phyloP scores from a whole-genome alignment of 2,329 filamentous ascomycete species.

The Amauroascus niger region DNA sequence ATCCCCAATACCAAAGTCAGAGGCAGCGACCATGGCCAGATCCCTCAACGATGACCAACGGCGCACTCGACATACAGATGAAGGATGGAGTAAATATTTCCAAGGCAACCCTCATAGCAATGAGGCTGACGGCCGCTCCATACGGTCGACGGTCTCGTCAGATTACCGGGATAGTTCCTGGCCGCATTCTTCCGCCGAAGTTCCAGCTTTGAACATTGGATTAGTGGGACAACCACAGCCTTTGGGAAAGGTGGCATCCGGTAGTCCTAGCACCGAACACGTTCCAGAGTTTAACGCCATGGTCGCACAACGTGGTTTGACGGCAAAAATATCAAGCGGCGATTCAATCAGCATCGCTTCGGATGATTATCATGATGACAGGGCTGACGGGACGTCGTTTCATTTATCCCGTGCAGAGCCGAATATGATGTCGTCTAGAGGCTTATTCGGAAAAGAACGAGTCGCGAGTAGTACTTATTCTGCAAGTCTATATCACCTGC shows the following conservation, averaged over 20 bases:
- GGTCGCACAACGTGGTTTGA: constrained; percentile 32
- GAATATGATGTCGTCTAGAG: constrained; percentile 16
- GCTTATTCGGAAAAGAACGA: constrained; percentile 24
- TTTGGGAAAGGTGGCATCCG: constrained; percentile 32
- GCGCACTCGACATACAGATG: constrained; percentile 36
- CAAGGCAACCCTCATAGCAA: constrained; percentile 25
- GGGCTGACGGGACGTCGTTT: constrained; percentile 1
- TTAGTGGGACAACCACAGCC: constrained; percentile 33
- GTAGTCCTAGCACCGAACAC: constrained; percentile 37
- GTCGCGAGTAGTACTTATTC: constrained; percentile 37
- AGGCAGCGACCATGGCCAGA: neutral
- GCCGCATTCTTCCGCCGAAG: constrained; percentile 28
- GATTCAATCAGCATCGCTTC: constrained; percentile 33
- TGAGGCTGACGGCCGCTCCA: constrained; percentile 13
- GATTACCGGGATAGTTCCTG: constrained; percentile 34
- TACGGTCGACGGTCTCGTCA: constrained; percentile 24
- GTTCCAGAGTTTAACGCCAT: constrained; percentile 24
- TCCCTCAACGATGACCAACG: neutral
- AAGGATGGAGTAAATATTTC: constrained; percentile 44
- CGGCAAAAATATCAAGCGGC: constrained; percentile 37
- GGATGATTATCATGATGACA: constrained; percentile 29
- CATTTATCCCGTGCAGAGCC: neutral
- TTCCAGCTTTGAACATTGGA: constrained; percentile 30
- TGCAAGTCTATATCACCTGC: constrained; percentile 29
- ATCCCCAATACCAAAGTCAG: constrained; percentile 18